These are phyloP conservation scores for Mariannaea elegans DNA, from an alignment of 2,329 filamentous ascomycete species.

Conservation along the genomic window DNA sequence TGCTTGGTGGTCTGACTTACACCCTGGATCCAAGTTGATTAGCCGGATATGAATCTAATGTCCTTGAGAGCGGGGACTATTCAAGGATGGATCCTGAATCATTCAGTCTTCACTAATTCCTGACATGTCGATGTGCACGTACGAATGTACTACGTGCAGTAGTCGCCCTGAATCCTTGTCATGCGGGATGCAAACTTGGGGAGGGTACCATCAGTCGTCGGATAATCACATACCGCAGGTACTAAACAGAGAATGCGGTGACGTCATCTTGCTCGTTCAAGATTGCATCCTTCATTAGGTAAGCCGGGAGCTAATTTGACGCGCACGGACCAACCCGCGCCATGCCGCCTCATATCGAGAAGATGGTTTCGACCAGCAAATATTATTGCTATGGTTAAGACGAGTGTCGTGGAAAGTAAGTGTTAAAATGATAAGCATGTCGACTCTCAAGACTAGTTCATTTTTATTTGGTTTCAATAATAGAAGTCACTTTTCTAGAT, in stretches of 20 bases:
- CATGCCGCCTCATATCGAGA: too few relatives aligned
- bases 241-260: neutral
- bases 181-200: neutral
- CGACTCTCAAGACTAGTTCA: too few relatives aligned
- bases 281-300: neutral
- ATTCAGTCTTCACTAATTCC: neutral
- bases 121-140: neutral
- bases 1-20: too few relatives aligned
- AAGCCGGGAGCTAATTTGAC: neutral
- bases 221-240: too few relatives aligned
- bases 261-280: neutral
- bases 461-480: too few relatives aligned
- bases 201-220: neutral
- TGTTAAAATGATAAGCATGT: too few relatives aligned
- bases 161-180: neutral
- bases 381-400: too few relatives aligned
- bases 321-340: constrained; percentile 1
- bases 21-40: neutral
- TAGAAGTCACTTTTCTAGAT: too few relatives aligned
- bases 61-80: neutral
- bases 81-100: neutral
- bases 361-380: too few relatives aligned
- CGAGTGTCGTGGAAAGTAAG: too few relatives aligned
- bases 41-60: neutral
- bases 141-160: neutral